Percentiles rank a stretch among this genome's conserved stretches.
Conservation (phyloP, 202 grass and related monocot genomes). For the Saccharum hybrid region DNA sequence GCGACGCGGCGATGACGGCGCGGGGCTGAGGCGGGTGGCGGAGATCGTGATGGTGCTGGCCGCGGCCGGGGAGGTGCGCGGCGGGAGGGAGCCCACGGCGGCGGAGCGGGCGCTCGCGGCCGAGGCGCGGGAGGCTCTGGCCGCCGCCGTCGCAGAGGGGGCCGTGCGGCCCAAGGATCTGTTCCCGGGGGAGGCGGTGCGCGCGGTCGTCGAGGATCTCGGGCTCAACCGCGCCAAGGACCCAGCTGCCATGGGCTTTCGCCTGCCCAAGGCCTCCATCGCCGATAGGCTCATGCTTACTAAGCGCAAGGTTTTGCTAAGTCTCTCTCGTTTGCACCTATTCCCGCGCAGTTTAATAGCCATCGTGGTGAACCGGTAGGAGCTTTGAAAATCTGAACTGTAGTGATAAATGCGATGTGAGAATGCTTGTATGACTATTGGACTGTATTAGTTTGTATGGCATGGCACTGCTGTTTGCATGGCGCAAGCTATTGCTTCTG, state of each 20-base stretch:
- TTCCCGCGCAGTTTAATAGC: neutral
- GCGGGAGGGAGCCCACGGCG: conserved; percentile 64
- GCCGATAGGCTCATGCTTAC: conserved; percentile 89
- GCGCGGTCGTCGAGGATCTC: conserved; percentile 87
- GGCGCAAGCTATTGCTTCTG: conserved; percentile 1
- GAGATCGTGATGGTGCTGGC: conserved; percentile 91
- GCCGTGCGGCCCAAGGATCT: conserved; percentile 81
- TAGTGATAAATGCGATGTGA: conserved; percentile 17
- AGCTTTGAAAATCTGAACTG: neutral
- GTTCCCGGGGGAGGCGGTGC: conserved; percentile 83
- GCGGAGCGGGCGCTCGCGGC: conserved; percentile 76
- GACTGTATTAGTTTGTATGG: neutral
- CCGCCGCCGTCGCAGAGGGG: conserved; percentile 49
- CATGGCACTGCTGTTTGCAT: conserved; percentile 10
- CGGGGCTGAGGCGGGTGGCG: conserved; percentile 70
- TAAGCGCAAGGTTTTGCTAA: conserved; percentile 80
- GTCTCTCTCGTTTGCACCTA: neutral
- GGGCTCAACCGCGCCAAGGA: conserved; percentile 82
- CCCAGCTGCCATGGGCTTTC: conserved; percentile 72
- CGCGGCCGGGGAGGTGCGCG: conserved; percentile 68
- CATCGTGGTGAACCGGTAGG: neutral
- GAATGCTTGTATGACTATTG: conserved; percentile 4
- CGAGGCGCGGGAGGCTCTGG: conserved; percentile 76
- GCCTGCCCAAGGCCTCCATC: conserved; percentile 79
- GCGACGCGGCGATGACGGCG: conserved; percentile 16